Evolutionary conservation across 2,329 filamentous ascomycete species (phyloP).

Genomic region (Neofusicoccum ribis): DNA sequence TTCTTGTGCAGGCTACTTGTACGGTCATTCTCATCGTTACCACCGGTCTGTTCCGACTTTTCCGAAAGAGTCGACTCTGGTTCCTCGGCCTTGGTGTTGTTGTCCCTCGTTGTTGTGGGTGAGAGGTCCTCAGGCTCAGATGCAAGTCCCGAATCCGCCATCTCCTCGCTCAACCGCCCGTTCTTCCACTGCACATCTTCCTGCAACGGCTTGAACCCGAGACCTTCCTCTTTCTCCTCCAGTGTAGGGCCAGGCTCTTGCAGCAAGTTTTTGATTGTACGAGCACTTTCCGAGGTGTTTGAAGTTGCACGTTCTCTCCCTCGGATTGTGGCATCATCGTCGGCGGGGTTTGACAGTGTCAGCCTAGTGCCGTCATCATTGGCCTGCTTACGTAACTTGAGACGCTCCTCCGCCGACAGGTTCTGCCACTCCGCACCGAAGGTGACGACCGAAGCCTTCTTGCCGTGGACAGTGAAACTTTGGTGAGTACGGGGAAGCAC

Average conservation of each 20-base stretch:
- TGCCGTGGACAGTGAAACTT: conserved; percentile 94
- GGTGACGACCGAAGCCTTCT: conserved; percentile 96
- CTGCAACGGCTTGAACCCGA: conserved; percentile 7
- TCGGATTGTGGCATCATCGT: conserved; percentile 5
- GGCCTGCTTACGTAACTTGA: conserved; percentile 34
- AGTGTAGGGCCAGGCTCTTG: conserved; percentile 1
- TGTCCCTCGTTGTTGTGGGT: conserved; percentile 11
- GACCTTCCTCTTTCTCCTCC: conserved; percentile 11
- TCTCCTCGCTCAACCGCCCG: conserved; percentile 1
- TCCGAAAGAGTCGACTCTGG: not conserved
- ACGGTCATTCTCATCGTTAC: not conserved
- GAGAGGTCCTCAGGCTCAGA: conserved; percentile 14
- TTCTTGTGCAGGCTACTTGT: not conserved
- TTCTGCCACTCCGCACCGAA: conserved; percentile 89
- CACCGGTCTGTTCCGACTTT: not conserved
- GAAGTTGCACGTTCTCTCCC: conserved; percentile 10
- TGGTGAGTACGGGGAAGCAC: conserved; percentile 76
- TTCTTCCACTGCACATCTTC: conserved; percentile 11
- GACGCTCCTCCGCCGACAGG: conserved; percentile 39
- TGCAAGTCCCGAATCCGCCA: conserved; percentile 17
- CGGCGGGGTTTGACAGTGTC: not conserved
- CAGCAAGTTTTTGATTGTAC: conserved; percentile 1
- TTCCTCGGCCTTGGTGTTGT: not conserved
- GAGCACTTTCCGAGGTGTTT: conserved; percentile 1
- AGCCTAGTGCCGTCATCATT: conserved; percentile 4